Evolutionary conservation across 768 basidiomycete species (phyloP).

Genomic region (Phylloporus sp.): DNA sequence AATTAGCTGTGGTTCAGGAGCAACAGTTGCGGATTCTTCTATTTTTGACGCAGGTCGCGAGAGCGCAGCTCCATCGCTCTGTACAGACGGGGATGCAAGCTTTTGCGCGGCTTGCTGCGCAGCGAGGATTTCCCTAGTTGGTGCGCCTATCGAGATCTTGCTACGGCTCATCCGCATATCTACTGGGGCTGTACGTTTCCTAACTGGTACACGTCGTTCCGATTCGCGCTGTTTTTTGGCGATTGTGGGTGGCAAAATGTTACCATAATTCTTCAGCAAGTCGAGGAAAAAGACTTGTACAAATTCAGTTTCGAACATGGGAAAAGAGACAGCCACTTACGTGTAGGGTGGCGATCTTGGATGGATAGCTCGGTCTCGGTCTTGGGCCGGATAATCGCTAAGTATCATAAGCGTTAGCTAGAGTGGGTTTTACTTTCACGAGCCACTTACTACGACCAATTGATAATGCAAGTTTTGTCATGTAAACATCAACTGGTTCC

Average conservation of each 20-base stretch:
- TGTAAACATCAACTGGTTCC: slow-evolving; percentile 74
- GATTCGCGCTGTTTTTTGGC: slow-evolving; percentile 84
- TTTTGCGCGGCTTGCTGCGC: slow-evolving; percentile 64
- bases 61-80: slow-evolving; percentile 7
- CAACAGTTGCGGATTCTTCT: slow-evolving; percentile 17
- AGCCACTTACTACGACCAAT: slow-evolving; percentile 72
- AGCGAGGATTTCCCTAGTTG: slow-evolving; percentile 66
- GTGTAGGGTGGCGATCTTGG: slow-evolving; percentile 83
- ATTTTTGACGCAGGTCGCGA: slow-evolving; percentile 12
- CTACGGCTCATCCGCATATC: slow-evolving; percentile 87
- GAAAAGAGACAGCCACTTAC: slow-evolving; percentile 38
- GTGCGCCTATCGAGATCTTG: slow-evolving; percentile 66
- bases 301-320: background rate
- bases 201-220: slow-evolving; percentile 74
- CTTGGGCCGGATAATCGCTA: slow-evolving; percentile 81
- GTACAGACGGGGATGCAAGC: slow-evolving; percentile 35
- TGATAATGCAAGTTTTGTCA: slow-evolving; percentile 84
- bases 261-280: slow-evolving; percentile 69
- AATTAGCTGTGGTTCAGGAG: slow-evolving; percentile 14
- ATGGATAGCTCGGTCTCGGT: slow-evolving; percentile 80
- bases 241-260: slow-evolving; percentile 76
- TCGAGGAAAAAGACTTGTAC: slow-evolving; percentile 76
- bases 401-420: slow-evolving; percentile 1
- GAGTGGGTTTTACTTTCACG: background rate
- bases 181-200: slow-evolving; percentile 83